Evolutionary conservation across 164 flowering plant species (phyloP).

Genomic region (Vitis riparia): DNA sequence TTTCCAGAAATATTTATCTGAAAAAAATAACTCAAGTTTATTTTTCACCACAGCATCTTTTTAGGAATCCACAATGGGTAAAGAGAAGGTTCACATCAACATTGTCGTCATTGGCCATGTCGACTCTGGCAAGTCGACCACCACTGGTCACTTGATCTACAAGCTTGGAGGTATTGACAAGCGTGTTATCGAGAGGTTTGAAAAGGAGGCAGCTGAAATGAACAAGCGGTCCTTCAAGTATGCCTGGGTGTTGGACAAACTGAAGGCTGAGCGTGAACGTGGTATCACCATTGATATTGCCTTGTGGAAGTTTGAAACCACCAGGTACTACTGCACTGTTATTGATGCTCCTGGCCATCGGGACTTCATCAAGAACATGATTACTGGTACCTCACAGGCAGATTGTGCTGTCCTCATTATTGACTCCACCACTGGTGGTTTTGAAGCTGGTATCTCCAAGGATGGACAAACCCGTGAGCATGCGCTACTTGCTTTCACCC

Average conservation of each 20-base stretch:
- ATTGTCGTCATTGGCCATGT: slow-evolving; percentile 79
- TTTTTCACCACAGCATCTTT: too few relatives aligned
- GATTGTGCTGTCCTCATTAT: slow-evolving; percentile 81
- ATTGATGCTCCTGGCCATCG: slow-evolving; percentile 93
- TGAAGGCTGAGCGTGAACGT: slow-evolving; percentile 89
- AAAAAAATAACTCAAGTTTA: too few relatives aligned
- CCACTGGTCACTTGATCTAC: slow-evolving; percentile 79
- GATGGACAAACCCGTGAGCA: slow-evolving; percentile 94
- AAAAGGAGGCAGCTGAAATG: slow-evolving; percentile 94
- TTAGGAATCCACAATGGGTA: slow-evolving; percentile 34
- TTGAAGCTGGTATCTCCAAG: slow-evolving; percentile 87
- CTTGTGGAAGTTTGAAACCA: slow-evolving; percentile 84
- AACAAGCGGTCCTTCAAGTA: slow-evolving; percentile 88
- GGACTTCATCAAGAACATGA: slow-evolving; percentile 89
- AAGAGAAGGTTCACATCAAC: slow-evolving; percentile 58
- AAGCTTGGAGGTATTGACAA: slow-evolving; percentile 92
- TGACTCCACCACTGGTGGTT: slow-evolving; percentile 88
- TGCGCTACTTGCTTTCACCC: slow-evolving; percentile 77
- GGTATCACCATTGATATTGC: slow-evolving; percentile 88
- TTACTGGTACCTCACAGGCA: slow-evolving; percentile 86
- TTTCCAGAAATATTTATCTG: too few relatives aligned
- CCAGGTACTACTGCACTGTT: slow-evolving; percentile 84
- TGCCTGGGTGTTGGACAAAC: slow-evolving; percentile 85
- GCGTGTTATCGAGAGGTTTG: slow-evolving; percentile 87
- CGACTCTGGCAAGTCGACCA: slow-evolving; percentile 74